A percentile compares a stretch with the other conserved stretches of the same genome.
phyloP scores from a whole-genome alignment of 345 rosid species.

The Theobroma cacao region DNA sequence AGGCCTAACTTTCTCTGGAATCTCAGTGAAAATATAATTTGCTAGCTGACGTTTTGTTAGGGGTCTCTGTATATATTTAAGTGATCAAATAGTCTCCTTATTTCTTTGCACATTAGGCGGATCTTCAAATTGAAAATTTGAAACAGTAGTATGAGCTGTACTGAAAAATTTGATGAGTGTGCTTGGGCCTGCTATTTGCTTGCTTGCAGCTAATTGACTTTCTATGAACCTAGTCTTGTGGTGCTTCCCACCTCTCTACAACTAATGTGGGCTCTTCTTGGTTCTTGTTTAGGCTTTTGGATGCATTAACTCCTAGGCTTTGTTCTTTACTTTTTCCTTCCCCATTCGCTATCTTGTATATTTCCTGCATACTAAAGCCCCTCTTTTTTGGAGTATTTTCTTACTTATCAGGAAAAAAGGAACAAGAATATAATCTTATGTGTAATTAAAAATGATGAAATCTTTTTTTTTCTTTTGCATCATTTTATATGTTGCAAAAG shows the following conservation, averaged over 20 bases:
- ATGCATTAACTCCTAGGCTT: background rate
- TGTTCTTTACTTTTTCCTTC: background rate
- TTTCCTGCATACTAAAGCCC: background rate
- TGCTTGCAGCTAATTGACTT: background rate
- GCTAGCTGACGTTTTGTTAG: background rate
- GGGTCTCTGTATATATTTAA: background rate
- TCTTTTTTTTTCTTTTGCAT: background rate
- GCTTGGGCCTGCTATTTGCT: background rate
- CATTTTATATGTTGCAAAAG: background rate
- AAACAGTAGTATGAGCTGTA: background rate
- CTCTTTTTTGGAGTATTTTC: background rate
- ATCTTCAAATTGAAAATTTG: background rate
- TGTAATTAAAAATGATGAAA: background rate
- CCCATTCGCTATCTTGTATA: background rate
- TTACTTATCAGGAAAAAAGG: background rate
- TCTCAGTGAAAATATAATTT: background rate
- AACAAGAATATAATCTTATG: background rate
- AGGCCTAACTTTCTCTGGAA: background rate
- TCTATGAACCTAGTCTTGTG: background rate
- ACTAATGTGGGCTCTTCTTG: background rate
- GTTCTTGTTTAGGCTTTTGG: background rate
- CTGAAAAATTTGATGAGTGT: background rate
- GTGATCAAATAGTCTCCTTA: background rate
- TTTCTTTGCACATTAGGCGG: background rate
- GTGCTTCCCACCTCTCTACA: background rate